phyloP scores from a whole-genome alignment of 306 rosid species.

The Astragalus membranaceus region DNA sequence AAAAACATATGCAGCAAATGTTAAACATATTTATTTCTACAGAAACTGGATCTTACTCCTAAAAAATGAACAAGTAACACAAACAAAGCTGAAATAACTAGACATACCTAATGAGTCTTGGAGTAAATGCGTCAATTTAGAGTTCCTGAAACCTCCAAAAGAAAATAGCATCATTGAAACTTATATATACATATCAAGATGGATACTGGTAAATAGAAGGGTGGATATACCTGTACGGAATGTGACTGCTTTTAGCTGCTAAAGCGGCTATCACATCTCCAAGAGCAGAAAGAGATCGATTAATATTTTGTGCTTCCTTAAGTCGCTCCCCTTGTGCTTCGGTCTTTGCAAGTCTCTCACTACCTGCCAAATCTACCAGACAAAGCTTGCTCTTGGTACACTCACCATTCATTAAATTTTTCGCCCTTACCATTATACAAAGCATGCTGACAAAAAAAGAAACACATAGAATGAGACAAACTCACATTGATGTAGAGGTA shows the following conservation, averaged over 20 bases:
- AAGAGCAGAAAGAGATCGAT: slow-evolving; percentile 85
- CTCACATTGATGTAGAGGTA: not conserved
- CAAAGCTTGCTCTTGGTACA: slow-evolving; percentile 89
- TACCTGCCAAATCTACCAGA: slow-evolving; percentile 92
- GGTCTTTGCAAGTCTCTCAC: slow-evolving; percentile 90
- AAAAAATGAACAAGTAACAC: not conserved
- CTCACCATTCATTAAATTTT: slow-evolving; percentile 69
- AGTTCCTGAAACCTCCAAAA: slow-evolving; percentile 56
- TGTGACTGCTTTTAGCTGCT: slow-evolving; percentile 78
- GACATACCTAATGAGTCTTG: slow-evolving; percentile 84
- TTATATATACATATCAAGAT: not conserved
- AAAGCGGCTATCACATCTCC: slow-evolving; percentile 85
- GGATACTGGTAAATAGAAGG: not conserved
- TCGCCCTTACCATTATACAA: slow-evolving; percentile 62
- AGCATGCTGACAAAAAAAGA: slow-evolving; percentile 55
- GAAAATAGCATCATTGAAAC: slow-evolving; percentile 11
- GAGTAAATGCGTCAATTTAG: slow-evolving; percentile 86
- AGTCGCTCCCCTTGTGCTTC: slow-evolving; percentile 77
- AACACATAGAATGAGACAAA: slow-evolving; percentile 1
- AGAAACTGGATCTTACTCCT: slow-evolving; percentile 1
- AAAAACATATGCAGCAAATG: not conserved
- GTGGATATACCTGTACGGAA: slow-evolving; percentile 66
- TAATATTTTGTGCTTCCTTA: slow-evolving; percentile 85
- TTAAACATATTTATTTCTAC: slow-evolving; percentile 2
- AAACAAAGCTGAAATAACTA: not conserved